Base-by-base conservation (phyloP, 1,284 basidiomycete species). In the Peniophora sp. region DNA sequence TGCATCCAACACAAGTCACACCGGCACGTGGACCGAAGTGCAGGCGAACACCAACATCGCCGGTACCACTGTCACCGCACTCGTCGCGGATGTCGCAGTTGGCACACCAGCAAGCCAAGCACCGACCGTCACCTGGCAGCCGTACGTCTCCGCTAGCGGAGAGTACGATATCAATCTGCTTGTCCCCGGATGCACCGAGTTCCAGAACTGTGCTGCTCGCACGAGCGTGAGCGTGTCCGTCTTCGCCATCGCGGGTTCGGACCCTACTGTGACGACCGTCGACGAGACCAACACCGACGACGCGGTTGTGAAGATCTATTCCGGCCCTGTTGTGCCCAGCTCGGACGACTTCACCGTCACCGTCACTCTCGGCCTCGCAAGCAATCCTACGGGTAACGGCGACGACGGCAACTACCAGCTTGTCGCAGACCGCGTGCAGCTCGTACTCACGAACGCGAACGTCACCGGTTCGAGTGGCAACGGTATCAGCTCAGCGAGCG, bases 101-200 rank as follows among this genome's bases (percentile, higher is more conserved):
- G 83, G 81, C 18, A 85, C 85, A 2, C 62, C 83, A 2, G 54
- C 81, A 3, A 63, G 78, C 0, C 65, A 77, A 41, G 77, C 78
- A 15, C 90, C 92, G 10, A 83, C 79, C 37, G 81, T 97, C 61
- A 94, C 89, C 0, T 97, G 92, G 83, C 78, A 83, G 66, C 92
- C 95, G 0, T 93, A 92, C 61, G 86, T 98, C 20, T 90, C 90
- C 0, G 85, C 89, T 17, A 79, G 89, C 1, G 97, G 93, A 36
- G 72, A 81, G 55, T 99, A 99, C 67, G 79, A 88, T 46, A 76
- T 97, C 58, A 88, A 85, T 66, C 64, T 98, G 51, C 76, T 89
- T 52, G 78, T 96, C 22, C 96, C 96, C 0, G 95, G 95, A 11
- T 99, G 96, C 68, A 69, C 71, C 2, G 69, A 83, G 51, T 79